Base-by-base conservation (phyloP, 129 eudicot species). In the Artemisia argyi region DNA sequence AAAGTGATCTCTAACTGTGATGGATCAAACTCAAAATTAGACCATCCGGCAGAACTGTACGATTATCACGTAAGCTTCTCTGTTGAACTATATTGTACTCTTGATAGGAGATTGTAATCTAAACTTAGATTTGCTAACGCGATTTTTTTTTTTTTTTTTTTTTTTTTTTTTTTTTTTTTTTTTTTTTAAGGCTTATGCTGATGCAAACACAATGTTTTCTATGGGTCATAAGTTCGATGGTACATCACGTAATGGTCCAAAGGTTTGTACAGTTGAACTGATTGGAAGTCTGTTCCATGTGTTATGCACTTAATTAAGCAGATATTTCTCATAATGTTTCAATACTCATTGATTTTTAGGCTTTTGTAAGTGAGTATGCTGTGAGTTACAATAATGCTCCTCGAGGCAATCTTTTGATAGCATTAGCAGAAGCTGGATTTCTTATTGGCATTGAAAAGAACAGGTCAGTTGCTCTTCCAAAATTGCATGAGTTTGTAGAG, bases 291-390 rank as follows among this genome's bases (percentile, higher is more conserved):
- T 49, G n/a, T 19, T 39, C 46, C 8, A 39, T 7, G 11, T 39
- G 46, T 39, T 39, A 39, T 30, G 35, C 42, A 39, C 46, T 39
- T 39, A 7, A 39, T 39, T 39, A 1, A 7, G 46, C 46, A 39
- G 11, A 39, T 39, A 39, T 39, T 39, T 39, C 46, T 7, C 46
- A 39, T 39, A 39, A 39, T 8, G 46, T 56, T 17, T 19, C 44
- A 22, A 61, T 30, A 60, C 24, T 68, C 44, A 18, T 57, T 78
- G 61, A 72, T 75, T 74, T 39, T 66, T 91, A 94, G 99, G 99
- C 90, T 19, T 95, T 95, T 73, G 97, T 90, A 66, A 95, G 99
- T 64, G 99, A 95, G 72, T 95, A 95, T 74, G 99, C 97, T 68
- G 99, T 95, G 76, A 86, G 86, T 44, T 85, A 81, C 54, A 68